Base-by-base conservation (phyloP, 257 asterid genomes). In the Marsdenia floribunda region DNA sequence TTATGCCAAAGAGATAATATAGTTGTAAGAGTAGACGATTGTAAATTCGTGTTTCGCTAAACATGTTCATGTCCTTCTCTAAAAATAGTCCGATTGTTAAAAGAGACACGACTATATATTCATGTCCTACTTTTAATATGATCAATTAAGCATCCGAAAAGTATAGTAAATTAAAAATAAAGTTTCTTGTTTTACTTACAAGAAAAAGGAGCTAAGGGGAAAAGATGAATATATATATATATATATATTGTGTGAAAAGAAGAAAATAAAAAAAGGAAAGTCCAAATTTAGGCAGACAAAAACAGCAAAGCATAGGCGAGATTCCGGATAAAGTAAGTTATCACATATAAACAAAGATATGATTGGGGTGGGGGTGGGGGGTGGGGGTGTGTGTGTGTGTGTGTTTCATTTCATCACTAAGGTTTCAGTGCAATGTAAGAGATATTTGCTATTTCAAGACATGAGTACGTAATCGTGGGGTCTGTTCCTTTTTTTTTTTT, bases 241-340 rank as follows among this genome's bases (percentile, higher is more conserved):
- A 29, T 29, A 44, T 44, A 44, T 44, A 6, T 44, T 44, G 49
- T 44, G 12, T 6, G 49, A 44, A 11, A 44, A 44, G 70, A 5
- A 65, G 26, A 65, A 24, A 2, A n/a, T n/a, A 29, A 29, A 1
- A 29, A 29, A 29, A 29, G 33, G n/a, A 6, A 19, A 8, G 29
- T 65, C 50, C 29, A 65, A 37, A 37, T 65, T 65, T 65, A 37
- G 70, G 26, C 70, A 35, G 49, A 65, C 50, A 65, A 24, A 44
- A 16, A 49, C 15, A 49, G 50, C 70, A 37, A 37, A 37, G 50
- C 49, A 37, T 37, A 16, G 70, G 70, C 49, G 70, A 65, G 50
- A 65, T 65, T 65, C 50, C 26, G 70, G 70, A 65, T 65, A 65
- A 65, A 65, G 70, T 18, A 65, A 6, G 29, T 65, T 38, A 18